Conservation (phyloP, 768 basidiomycete genomes). For the Hygrocybe punicea region DNA sequence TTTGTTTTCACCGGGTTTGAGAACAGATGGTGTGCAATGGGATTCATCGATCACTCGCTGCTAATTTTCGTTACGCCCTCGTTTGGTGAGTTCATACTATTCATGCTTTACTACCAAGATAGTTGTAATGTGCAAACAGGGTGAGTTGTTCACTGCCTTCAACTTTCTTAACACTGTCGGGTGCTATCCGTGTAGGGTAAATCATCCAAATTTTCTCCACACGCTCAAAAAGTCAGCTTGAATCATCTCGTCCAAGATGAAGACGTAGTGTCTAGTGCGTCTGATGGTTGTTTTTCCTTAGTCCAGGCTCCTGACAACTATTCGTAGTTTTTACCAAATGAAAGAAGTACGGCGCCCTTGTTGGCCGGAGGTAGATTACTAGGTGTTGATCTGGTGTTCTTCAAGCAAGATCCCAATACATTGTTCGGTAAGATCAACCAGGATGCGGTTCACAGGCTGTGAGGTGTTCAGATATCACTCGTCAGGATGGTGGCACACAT, state of each 20-base stretch:
- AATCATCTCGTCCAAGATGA: slow-evolving; percentile 81
- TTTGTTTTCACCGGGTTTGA: not conserved
- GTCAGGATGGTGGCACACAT: too few species aligned
- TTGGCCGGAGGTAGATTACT: not conserved
- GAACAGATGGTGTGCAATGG: slow-evolving; percentile 82
- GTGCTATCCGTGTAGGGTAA: slow-evolving; percentile 60
- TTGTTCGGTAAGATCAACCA: too few species aligned
- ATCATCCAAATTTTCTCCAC: slow-evolving; percentile 89
- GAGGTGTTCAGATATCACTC: too few species aligned
- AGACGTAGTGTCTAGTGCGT: slow-evolving; percentile 85
- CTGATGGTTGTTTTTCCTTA: not conserved
- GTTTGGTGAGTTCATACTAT: slow-evolving; percentile 64
- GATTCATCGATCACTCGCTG: slow-evolving; percentile 83
- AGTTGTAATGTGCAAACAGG: not conserved
- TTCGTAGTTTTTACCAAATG: slow-evolving; percentile 33
- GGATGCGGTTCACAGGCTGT: too few species aligned
- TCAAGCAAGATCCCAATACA: too few species aligned
- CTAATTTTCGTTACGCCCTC: slow-evolving; percentile 91
- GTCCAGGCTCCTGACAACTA: not conserved
- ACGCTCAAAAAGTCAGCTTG: slow-evolving; percentile 91
- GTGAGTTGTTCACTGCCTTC: slow-evolving; percentile 1
- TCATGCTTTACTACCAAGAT: not conserved
- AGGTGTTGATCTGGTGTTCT: too few species aligned
- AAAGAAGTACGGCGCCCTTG: not conserved
- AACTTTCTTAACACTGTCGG: too few species aligned